Conservation (phyloP, 306 rosid genomes). For the Casuarina equisetifolia region DNA sequence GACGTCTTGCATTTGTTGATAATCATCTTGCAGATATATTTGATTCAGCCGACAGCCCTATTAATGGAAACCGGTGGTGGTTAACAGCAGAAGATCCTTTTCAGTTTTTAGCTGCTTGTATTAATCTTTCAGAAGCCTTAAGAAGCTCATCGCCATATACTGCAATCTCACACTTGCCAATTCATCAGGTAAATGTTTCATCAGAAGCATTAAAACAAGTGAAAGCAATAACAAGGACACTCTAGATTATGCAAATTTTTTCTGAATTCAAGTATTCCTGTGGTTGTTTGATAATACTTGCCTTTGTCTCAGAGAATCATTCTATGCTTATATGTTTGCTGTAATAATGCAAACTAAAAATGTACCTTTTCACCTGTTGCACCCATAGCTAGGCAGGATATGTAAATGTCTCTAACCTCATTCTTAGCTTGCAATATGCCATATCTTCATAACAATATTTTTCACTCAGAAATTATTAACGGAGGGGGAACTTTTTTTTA, state of each 20-base stretch:
- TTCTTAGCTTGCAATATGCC: background rate
- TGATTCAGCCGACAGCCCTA: slow-evolving; percentile 77
- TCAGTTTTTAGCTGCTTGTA: slow-evolving; percentile 84
- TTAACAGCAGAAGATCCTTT: slow-evolving; percentile 88
- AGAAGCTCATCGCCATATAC: slow-evolving; percentile 74
- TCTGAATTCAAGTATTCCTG: background rate
- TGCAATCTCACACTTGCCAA: slow-evolving; percentile 69
- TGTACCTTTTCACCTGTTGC: background rate
- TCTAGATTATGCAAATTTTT: slow-evolving; percentile 16
- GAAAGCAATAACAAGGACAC: background rate
- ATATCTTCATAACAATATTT: background rate
- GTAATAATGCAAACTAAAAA: background rate
- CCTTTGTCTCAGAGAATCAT: background rate
- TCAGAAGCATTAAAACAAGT: slow-evolving; percentile 12
- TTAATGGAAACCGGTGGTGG: slow-evolving; percentile 84
- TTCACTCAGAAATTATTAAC: background rate
- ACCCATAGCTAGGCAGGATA: background rate
- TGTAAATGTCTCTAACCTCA: background rate
- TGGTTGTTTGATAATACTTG: background rate
- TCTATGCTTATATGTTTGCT: background rate
- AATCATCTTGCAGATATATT: slow-evolving; percentile 65
- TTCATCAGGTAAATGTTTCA: slow-evolving; percentile 68
- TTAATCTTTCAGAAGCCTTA: slow-evolving; percentile 75
- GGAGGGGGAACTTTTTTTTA: background rate
- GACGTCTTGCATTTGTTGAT: slow-evolving; percentile 70